Evolutionary conservation across 441 rosid species (phyloP), one percentile per base, ranked within the genome.

Genomic region (Erodium moschatum): DNA sequence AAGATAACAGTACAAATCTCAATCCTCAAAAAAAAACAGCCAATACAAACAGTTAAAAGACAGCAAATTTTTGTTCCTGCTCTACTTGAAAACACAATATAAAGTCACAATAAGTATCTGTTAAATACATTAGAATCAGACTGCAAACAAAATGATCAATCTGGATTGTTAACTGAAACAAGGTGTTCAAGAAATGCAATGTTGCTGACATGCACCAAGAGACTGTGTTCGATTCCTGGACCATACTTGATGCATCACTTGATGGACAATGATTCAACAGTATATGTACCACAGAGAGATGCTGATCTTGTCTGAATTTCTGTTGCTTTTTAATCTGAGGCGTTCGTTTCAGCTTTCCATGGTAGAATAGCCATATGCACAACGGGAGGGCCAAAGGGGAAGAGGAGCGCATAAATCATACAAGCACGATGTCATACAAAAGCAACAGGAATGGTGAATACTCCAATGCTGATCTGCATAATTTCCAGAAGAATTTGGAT

Each of bases 371-470:
- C 27, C 27, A 24, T 24, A 24, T 24, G 27, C 27, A 24, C 27
- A 24, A 24, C 2, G 27, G 27, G 27, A 24, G 27, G 27, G 27
- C 27, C 2, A 24, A 24, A 24, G 27, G 27, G 27, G 27, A 24
- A 24, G 27, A 24, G 27, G 27, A 24, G 27, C 27, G 27, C 27
- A 24, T 24, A 24, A 54, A 44, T 71, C 66, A 24, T 19, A 19
- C 18, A 19, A 9, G 69, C 75, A 19, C 65, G 64, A 72, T 42
- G 54, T 64, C 27, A 54, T 33, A 72, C 73, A 73, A 78, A 77
- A 72, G 61, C 65, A 74, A 31, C 71, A 62, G 73, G 70, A 74
- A 16, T 73, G 80, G 82, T 70, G 75, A 64, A 79, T 64, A 70
- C 67, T 78, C 74, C 71, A 40, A 69, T 63, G 62, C 48, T 76